Evolutionary conservation across 139 green algal genomes (phyloP).

Genomic region (Klebsormidium nitens): DNA sequence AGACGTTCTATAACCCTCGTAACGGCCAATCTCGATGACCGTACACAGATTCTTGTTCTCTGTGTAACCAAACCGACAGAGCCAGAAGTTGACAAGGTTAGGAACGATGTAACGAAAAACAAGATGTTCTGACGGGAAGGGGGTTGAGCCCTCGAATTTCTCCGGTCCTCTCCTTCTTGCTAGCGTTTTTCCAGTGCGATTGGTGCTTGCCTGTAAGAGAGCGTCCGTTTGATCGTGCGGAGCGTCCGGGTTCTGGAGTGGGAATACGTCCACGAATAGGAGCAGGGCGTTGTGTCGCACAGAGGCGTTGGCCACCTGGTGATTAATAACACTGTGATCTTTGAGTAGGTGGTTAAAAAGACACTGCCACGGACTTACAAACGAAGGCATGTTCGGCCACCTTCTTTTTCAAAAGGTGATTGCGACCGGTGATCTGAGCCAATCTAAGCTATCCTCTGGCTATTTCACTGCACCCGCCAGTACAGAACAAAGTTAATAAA

Average conservation of each 20-base stretch:
- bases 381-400: no score
- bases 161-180: neutral
- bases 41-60: neutral
- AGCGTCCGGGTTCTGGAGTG: constrained; percentile 49
- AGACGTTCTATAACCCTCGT: neutral
- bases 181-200: neutral
- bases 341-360: no score
- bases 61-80: neutral
- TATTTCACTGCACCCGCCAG: neutral
- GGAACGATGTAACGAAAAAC: no score
- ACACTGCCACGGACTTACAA: no score
- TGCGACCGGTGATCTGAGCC: no score
- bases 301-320: constrained; percentile 55
- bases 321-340: no score
- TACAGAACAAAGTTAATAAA: neutral
- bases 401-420: no score
- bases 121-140: no score
- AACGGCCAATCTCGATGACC: neutral
- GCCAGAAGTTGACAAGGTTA: no score
- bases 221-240: constrained; percentile 55
- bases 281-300: constrained; percentile 68
- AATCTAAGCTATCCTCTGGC: no score
- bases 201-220: constrained; percentile 40
- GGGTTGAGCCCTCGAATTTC: neutral
- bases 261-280: constrained; percentile 70